Base-by-base conservation (phyloP, 441 rosid species). In the Populus trichocarpa region DNA sequence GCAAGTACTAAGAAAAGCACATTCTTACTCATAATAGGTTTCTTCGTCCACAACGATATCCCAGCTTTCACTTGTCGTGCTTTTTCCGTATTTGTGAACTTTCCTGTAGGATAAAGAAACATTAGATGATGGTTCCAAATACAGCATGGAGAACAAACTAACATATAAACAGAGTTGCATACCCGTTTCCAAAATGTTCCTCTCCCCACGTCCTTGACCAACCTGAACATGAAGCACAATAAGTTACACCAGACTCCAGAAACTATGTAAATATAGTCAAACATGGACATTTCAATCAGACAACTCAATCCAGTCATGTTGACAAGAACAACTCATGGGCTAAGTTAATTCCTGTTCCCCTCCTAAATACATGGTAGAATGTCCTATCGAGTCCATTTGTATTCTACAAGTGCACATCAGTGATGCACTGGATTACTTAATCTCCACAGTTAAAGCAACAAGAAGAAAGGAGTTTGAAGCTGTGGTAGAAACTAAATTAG, bases 161-260 rank as follows among this genome's bases (percentile, higher is more conserved):
- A 8, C 12, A 40, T n/a, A 20, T 61, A 63, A 72, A 22, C 13
- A 36, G 69, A 67, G 73, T 79, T 84, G 59, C 85, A 23, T 89
- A 96, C 99, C 99, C 96, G 23, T 96, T 93, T 88, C 99, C 99
- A 35, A 92, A 92, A 81, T 96, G 98, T 85, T 96, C 99, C 81
- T 96, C 99, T 38, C 99, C 98, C 98, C 99, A 96, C 22, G 97
- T 96, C 84, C 98, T 93, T 75, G 97, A 94, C 99, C 98, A 96
- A 77, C 97, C 98, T 96, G 81, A 30, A 64, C n/a, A 81, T 26
- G 57, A 83, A 67, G 81, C 63, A 73, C 30, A 42, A 57, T 50
- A 30, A 80, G 69, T 18, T 18, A 68, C n/a, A 67, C 32, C 33
- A 74, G 25, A 72, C 16, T 10, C 22, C 7, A 23, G 18, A 69